Conservation (phyloP, 257 asterid species). For the Solanum sejunctum region DNA sequence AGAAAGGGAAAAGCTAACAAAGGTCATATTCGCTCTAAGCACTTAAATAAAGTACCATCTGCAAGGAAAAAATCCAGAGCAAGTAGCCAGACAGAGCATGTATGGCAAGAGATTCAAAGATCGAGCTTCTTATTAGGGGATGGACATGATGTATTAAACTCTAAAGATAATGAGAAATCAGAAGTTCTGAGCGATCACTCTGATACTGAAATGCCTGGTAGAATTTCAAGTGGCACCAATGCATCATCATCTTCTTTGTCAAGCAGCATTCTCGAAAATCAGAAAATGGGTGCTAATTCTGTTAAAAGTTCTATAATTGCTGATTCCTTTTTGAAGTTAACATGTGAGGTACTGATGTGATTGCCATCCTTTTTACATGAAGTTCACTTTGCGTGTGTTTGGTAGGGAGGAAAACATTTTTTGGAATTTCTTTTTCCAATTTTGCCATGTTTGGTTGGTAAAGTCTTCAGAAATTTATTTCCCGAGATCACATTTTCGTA, state of each 20-base stretch:
- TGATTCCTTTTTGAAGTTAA: slow-evolving; percentile 56
- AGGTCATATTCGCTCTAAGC: slow-evolving; percentile 34
- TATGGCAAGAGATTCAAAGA: slow-evolving; percentile 84
- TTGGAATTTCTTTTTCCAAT: neutral
- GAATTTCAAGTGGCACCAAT: slow-evolving; percentile 51
- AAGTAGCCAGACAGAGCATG: slow-evolving; percentile 38
- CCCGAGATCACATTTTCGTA: neutral
- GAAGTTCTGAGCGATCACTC: slow-evolving; percentile 74
- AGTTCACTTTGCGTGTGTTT: neutral
- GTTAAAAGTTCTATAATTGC: slow-evolving; percentile 55
- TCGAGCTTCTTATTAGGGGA: slow-evolving; percentile 64
- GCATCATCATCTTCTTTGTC: slow-evolving; percentile 64
- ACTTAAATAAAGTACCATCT: slow-evolving; percentile 34
- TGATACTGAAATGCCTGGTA: slow-evolving; percentile 47
- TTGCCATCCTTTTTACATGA: neutral
- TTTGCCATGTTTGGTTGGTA: neutral
- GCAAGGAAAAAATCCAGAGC: slow-evolving; percentile 55
- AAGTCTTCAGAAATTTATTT: neutral
- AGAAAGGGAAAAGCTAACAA: slow-evolving; percentile 27
- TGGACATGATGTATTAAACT: slow-evolving; percentile 51
- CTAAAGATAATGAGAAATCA: slow-evolving; percentile 28
- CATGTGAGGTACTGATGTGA: slow-evolving; percentile 69
- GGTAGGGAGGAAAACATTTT: neutral
- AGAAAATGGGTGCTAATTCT: slow-evolving; percentile 37
- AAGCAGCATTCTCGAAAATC: slow-evolving; percentile 52